phyloP scores from a whole-genome alignment of 306 rosid genomes.

The Cicer bijugum region DNA sequence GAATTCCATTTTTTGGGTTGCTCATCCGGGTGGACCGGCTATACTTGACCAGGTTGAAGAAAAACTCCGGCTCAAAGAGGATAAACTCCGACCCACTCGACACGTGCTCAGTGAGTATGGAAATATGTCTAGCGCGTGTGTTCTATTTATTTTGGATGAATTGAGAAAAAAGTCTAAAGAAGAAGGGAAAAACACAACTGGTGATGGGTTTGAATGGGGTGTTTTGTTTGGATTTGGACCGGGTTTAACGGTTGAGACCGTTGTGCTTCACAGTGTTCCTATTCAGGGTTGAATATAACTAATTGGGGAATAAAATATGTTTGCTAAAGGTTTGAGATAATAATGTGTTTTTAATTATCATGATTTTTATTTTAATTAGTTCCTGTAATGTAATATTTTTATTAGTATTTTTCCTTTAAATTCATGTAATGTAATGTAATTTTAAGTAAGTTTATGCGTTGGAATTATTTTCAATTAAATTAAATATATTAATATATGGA shows the following conservation, averaged over 20 bases:
- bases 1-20: conserved; percentile 69
- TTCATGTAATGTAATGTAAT: not conserved
- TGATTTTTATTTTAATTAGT: not conserved
- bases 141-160: conserved; percentile 61
- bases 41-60: conserved; percentile 64
- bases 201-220: conserved; percentile 66
- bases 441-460: not conserved
- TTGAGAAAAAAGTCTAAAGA: conserved; percentile 52
- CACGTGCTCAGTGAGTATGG: conserved; percentile 62
- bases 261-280: conserved; percentile 52
- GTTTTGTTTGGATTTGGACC: conserved; percentile 69
- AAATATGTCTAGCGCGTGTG: conserved; percentile 66
- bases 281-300: not conserved
- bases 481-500: too few species aligned
- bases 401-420: not conserved
- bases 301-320: not conserved
- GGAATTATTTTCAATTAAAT: not conserved
- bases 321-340: not conserved
- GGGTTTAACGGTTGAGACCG: conserved; percentile 63
- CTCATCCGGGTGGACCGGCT: conserved; percentile 74
- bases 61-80: conserved; percentile 53
- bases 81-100: conserved; percentile 50
- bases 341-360: not conserved
- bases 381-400: not conserved
- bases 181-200: conserved; percentile 51